Percentiles rank a stretch among this genome's conserved stretches.
These are phyloP conservation scores for Diaporthe citri DNA, from an alignment of 2,329 filamentous ascomycete species.

Conservation along the genomic window DNA sequence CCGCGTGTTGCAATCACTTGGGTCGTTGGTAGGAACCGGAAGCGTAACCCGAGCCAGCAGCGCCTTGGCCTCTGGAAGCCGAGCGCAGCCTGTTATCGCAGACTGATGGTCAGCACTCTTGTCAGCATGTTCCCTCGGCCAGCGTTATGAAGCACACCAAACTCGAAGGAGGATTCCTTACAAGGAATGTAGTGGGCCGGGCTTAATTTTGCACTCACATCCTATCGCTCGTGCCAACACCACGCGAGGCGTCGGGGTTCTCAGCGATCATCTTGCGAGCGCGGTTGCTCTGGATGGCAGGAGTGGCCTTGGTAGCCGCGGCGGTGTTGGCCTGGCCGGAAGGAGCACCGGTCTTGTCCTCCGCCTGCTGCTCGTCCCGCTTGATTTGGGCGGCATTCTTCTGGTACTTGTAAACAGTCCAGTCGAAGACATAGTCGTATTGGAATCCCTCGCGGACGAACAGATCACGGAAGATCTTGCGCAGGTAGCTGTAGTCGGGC, in stretches of 20 bases:
- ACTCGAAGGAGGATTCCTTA: constrained; percentile 91
- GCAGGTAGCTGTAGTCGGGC: constrained; percentile 99
- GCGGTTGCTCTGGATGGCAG: constrained; percentile 79
- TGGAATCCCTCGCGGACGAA: constrained; percentile 99
- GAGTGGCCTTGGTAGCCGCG: constrained; percentile 70
- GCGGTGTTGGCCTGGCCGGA: constrained; percentile 70
- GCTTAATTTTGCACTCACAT: constrained; percentile 88
- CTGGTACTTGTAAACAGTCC: constrained; percentile 99
- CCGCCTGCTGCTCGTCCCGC: constrained; percentile 80
- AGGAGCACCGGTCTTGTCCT: constrained; percentile 80
- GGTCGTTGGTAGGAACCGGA: constrained; percentile 56
- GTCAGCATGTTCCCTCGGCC: constrained; percentile 80
- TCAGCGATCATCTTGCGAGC: constrained; percentile 86
- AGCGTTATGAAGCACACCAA: constrained; percentile 83
- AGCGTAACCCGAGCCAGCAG: constrained; percentile 55
- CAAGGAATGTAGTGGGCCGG: constrained; percentile 77
- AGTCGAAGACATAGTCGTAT: constrained; percentile 99
- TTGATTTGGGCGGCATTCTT: constrained; percentile 98
- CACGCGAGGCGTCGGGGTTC: constrained; percentile 79
- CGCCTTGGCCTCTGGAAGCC: constrained; percentile 75
- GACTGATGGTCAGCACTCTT: constrained; percentile 86
- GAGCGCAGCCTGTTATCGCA: constrained; percentile 89
- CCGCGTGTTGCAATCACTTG: constrained; percentile 53
- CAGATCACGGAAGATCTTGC: constrained; percentile 99
- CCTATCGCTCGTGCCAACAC: constrained; percentile 86